These are phyloP conservation scores for Ceratocystis albifundus DNA, from an alignment of 2,329 filamentous ascomycete genomes.

Conservation along the genomic window DNA sequence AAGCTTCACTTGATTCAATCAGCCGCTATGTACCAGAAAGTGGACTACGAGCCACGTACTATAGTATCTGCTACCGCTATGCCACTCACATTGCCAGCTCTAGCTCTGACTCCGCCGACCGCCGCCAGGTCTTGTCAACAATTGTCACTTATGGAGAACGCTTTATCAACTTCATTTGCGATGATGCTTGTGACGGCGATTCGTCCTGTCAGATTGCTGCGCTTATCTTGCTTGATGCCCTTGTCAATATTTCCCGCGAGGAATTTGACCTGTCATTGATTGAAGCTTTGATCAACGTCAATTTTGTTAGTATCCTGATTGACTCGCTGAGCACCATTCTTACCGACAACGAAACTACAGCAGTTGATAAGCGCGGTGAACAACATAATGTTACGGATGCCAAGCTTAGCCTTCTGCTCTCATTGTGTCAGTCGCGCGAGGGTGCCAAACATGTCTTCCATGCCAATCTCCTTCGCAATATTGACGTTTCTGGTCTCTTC, in stretches of 20 bases:
- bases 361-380: constrained; percentile 32
- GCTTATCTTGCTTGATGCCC: constrained; percentile 66
- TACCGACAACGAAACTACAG: constrained; percentile 41
- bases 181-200: constrained; percentile 82
- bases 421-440: constrained; percentile 69
- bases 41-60: constrained; percentile 70
- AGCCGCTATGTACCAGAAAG: constrained; percentile 59
- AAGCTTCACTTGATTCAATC: constrained; percentile 70
- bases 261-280: constrained; percentile 65
- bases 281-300: constrained; percentile 68
- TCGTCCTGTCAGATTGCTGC: constrained; percentile 73
- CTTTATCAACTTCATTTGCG: constrained; percentile 75
- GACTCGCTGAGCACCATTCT: constrained; percentile 74
- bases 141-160: constrained; percentile 59
- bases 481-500: constrained; percentile 77
- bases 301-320: constrained; percentile 82
- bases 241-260: constrained; percentile 61
- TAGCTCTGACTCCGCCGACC: constrained; percentile 33
- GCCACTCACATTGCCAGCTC: constrained; percentile 55
- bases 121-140: constrained; percentile 57
- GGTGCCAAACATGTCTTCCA: constrained; percentile 83
- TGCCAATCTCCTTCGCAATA: constrained; percentile 70
- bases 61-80: constrained; percentile 83
- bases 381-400: constrained; percentile 50
- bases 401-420: constrained; percentile 68